phyloP scores from a whole-genome alignment of 1,139 yeast genomes.

The Nakaseomyces bracarensis region DNA sequence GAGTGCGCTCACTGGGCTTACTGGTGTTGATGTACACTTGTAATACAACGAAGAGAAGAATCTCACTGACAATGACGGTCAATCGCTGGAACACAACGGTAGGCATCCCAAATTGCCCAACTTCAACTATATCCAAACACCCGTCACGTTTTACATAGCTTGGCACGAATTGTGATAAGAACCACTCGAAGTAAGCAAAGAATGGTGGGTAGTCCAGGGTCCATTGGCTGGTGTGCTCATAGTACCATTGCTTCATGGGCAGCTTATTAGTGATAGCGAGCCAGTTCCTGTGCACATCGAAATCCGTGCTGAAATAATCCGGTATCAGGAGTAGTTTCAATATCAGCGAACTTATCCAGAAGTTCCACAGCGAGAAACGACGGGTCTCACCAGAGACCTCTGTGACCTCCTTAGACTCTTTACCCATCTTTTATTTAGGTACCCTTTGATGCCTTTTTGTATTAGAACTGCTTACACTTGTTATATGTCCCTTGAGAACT shows the following conservation, averaged over 20 bases:
- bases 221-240: constrained; percentile 83
- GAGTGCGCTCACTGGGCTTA: constrained; percentile 32
- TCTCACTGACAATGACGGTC: constrained; percentile 73
- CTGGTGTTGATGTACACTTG: constrained; percentile 63
- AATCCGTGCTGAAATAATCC: constrained; percentile 54
- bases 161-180: constrained; percentile 66
- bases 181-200: constrained; percentile 91
- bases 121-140: constrained; percentile 63
- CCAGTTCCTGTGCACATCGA: constrained; percentile 97
- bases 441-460: too few species aligned
- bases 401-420: background rate
- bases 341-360: constrained; percentile 53
- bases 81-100: constrained; percentile 74
- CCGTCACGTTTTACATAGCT: constrained; percentile 58
- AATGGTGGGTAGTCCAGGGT: constrained; percentile 96
- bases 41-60: constrained; percentile 58
- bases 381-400: background rate
- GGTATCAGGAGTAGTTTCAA: constrained; percentile 42
- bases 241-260: constrained; percentile 76
- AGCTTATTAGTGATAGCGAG: constrained; percentile 77
- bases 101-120: constrained; percentile 69
- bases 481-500: too few species aligned
- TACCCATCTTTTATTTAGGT: background rate
- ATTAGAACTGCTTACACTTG: too few species aligned
- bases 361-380: constrained; percentile 47